Evolutionary conservation across 2,329 filamentous ascomycete species (phyloP), one percentile per base, ranked within the genome.

Genomic region (Fusarium concolor): DNA sequence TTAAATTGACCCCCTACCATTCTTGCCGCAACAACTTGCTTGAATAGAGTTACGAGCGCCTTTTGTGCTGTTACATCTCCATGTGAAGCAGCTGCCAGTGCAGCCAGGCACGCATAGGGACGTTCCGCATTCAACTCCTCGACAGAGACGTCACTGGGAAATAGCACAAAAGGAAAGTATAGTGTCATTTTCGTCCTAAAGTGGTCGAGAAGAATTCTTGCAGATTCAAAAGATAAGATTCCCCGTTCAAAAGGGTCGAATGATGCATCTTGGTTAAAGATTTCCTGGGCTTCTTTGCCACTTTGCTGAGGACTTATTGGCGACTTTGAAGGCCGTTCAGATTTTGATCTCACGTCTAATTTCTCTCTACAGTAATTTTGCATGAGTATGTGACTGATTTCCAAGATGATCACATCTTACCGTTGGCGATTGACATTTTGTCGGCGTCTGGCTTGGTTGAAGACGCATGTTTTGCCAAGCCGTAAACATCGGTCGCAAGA

Each of bases 401-500:
- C 4, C 2, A 6, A 0, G 3, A 6, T 7, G 7, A 9, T 15
- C 8, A 6, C 26, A 26, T 22, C 62, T 56, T 22, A 73, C 71
- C 50, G 47, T n/a, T 63, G 57, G 0, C 56, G 62, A 15, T 44
- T 56, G 0, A 49, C 54, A n/a, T 67, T 71, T 1, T 60, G 70
- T 2, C 75, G 70, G 0, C 76, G 64, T 12, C 75, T 64, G 7
- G 77, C 69, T n/a, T 66, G 71, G 5, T 73, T 68, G 31, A 77
- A 79, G 6, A 76, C 49, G 35, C 76, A 78, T 0, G 67, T 66
- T 56, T 77, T 78, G 3, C 71, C 70, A n/a, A 78, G 66, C 12
- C 77, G 68, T 18, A 78, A 45, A 29, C 76, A 79, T 7, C 77
- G 68, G 47, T 78, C 76, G 56, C 76, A 78, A 3, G 66, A 43